Conservation (phyloP, 202 grass and related monocot species). For the Schoenoplectus tabernaemontani region DNA sequence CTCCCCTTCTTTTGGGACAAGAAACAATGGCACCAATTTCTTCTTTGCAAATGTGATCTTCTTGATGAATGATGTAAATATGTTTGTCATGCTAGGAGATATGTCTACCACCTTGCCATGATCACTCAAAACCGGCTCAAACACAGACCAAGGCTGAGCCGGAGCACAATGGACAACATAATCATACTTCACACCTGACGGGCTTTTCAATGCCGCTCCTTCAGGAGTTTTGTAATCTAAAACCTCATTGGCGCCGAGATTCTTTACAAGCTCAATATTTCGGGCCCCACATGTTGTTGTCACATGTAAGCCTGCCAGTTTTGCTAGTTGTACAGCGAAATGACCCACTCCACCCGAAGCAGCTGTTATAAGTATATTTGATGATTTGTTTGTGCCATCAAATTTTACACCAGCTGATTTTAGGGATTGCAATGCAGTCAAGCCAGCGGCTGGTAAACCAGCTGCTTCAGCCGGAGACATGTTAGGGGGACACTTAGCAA, state of each 20-base stretch:
- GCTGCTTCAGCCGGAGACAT: constrained; percentile 48
- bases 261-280: constrained; percentile 40
- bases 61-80: constrained; percentile 36
- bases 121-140: constrained; percentile 39
- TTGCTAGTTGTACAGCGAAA: constrained; percentile 70
- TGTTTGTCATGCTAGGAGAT: constrained; percentile 28
- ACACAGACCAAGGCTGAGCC: constrained; percentile 38
- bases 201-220: constrained; percentile 44
- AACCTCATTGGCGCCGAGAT: constrained; percentile 59
- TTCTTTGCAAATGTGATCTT: constrained; percentile 61
- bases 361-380: constrained; percentile 60
- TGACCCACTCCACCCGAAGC: constrained; percentile 76
- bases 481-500: constrained; percentile 44
- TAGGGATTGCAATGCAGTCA: constrained; percentile 59
- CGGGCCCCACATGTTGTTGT: constrained; percentile 74
- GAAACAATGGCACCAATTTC: constrained; percentile 49
- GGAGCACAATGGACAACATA: constrained; percentile 60
- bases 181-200: constrained; percentile 42
- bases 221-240: constrained; percentile 62
- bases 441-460: constrained; percentile 36
- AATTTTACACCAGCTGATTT: constrained; percentile 41
- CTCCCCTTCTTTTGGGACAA: constrained; percentile 46
- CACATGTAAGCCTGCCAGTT: constrained; percentile 44
- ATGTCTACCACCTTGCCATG: constrained; percentile 39
- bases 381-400: constrained; percentile 22